Base-by-base conservation (phyloP, 768 basidiomycete genomes). In the Rhodotorula babjevae region DNA sequence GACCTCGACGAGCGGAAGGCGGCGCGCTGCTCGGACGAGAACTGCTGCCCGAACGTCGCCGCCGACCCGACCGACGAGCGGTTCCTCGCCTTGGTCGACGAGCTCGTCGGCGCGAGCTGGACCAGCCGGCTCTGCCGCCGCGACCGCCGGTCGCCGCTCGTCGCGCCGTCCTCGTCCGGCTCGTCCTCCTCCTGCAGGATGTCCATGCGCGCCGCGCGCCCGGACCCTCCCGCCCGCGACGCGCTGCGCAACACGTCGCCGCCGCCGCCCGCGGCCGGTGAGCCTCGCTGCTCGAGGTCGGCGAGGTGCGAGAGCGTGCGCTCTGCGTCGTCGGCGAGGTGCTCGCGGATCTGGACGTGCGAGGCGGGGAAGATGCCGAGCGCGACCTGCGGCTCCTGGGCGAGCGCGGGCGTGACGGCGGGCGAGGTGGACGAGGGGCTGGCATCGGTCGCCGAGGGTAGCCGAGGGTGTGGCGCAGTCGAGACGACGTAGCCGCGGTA, bases 401-500 rank as follows among this genome's bases (percentile, higher is more conserved):
- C 36, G 23, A 64, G 49, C 4, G 64, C 14, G 0, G 74, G 65
- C 15, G 56, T 40, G 49, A 23, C 19, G 19, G 73, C 67, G 49
- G 68, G 69, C 3, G 74, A 58, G 60, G 78, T 53, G 63, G 79
- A 77, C 77, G 93, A 82, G 93, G 93, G 52, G 91, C 93, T 73
- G 29, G 71, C 49, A 57, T 50, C 69, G 42, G 15, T 65, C 61
- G 53, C 73, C 8, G 62, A 63, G 40, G 67, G 71, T 55, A 65
- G 46, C 10, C 47, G 62, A 15, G 70, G 63, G 46, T 50, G 67
- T 0, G 67, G 69, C 40, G 65, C 75, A 64, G 62, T 67, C 16
- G 69, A 75, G 44, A 63, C 74, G 71, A 87, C 90, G 81, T 80
- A 96, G 90, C 95, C 95, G 83, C 95, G 85, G 82, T 92, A 97